Evolutionary conservation across 306 rosid genomes (phyloP).

Genomic region (Rosa rugosa): DNA sequence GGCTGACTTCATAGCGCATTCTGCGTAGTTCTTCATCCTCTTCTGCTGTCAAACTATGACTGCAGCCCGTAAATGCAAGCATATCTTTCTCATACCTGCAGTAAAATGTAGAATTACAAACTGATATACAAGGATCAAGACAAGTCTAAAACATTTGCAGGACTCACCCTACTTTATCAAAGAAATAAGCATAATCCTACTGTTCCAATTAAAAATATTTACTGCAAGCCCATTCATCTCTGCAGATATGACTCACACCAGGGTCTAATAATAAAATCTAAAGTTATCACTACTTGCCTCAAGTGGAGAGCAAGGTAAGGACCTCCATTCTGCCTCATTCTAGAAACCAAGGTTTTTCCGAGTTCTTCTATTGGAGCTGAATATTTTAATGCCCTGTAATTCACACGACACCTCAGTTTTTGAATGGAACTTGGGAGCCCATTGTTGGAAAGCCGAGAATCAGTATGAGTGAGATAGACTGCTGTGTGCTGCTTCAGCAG

Average conservation of each 20-base stretch:
- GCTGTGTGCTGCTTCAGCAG: constrained; percentile 82
- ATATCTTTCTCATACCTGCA: constrained; percentile 95
- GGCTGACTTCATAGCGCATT: constrained; percentile 91
- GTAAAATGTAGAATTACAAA: constrained; percentile 18
- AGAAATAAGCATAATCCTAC: background rate
- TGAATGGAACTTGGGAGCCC: constrained; percentile 65
- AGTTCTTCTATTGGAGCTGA: constrained; percentile 79
- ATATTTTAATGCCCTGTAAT: constrained; percentile 83
- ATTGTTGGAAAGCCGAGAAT: constrained; percentile 89
- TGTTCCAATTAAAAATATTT: constrained; percentile 4
- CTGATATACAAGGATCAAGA: constrained; percentile 9
- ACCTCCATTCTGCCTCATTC: constrained; percentile 73
- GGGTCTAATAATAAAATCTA: background rate
- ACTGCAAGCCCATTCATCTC: background rate
- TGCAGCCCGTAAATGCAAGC: constrained; percentile 99
- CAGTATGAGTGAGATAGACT: constrained; percentile 85
- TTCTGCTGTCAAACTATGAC: constrained; percentile 79
- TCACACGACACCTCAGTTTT: constrained; percentile 83
- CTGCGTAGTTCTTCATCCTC: constrained; percentile 75
- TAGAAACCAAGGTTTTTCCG: constrained; percentile 71
- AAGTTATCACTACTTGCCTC: constrained; percentile 51
- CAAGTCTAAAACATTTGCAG: constrained; percentile 1
- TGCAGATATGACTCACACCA: background rate
- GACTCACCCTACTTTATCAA: constrained; percentile 1
- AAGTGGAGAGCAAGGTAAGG: constrained; percentile 91